A percentile compares a stretch with the other conserved stretches of the same genome.
phyloP scores from a whole-genome alignment of 1,284 basidiomycete species.

The Puccinia triticina region DNA sequence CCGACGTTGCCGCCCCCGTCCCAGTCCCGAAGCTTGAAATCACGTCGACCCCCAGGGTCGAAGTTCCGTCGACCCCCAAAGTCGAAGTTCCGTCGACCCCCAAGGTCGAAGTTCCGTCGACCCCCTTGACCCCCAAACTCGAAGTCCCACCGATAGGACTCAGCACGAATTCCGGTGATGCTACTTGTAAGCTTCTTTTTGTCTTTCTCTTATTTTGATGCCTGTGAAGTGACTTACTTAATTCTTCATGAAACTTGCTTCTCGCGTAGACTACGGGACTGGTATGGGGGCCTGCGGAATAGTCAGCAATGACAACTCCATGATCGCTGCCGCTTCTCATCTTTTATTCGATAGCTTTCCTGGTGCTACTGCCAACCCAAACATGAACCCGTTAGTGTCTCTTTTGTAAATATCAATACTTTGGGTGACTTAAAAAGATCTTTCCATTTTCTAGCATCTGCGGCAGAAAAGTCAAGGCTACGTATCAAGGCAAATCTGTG shows the following conservation, averaged over 20 bases:
- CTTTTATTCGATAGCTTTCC: slow-evolving; percentile 68
- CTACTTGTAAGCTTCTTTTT: slow-evolving; percentile 40
- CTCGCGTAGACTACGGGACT: slow-evolving; percentile 62
- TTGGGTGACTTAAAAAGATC: not conserved
- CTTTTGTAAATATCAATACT: not conserved
- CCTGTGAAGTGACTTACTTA: not conserved
- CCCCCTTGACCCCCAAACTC: not conserved
- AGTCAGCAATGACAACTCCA: slow-evolving; percentile 66
- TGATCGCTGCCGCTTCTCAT: slow-evolving; percentile 69
- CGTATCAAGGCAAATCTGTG: slow-evolving; percentile 63
- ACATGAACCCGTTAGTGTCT: slow-evolving; percentile 65
- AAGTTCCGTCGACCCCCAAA: not conserved
- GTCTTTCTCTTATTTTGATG: not conserved
- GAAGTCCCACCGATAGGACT: not conserved
- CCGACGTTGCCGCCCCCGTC: not conserved
- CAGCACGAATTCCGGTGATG: slow-evolving; percentile 25
- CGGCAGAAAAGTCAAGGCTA: slow-evolving; percentile 40
- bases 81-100: not conserved
- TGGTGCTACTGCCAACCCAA: slow-evolving; percentile 64
- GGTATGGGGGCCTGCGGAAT: slow-evolving; percentile 74
- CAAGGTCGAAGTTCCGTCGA: not conserved
- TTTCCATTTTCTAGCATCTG: slow-evolving; percentile 18
- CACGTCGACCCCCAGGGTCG: not conserved
- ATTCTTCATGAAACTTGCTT: not conserved
- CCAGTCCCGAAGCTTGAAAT: too few species aligned